Conservation (phyloP, 306 rosid species). For the Canavalia ensiformis region DNA sequence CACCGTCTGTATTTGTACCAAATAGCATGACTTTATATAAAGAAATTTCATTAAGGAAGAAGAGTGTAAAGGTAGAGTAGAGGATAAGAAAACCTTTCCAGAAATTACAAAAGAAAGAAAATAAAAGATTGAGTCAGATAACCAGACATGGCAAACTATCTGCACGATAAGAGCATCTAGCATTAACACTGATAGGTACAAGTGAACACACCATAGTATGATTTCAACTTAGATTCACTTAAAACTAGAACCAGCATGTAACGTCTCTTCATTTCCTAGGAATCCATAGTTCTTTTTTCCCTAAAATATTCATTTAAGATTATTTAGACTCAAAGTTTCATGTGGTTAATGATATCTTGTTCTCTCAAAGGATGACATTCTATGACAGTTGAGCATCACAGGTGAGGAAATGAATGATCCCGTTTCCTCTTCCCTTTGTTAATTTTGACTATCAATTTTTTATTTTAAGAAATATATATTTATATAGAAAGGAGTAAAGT, state of each 20-base stretch:
- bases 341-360: neutral
- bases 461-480: no score
- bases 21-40: no score
- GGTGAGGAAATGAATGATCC: no score
- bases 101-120: neutral
- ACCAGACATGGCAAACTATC: neutral
- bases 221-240: neutral
- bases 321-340: neutral
- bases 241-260: neutral
- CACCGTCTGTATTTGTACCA: no score
- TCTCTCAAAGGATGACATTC: neutral
- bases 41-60: neutral
- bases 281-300: neutral
- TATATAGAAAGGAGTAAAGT: no score
- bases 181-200: neutral
- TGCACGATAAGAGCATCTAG: neutral
- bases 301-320: neutral
- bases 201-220: neutral
- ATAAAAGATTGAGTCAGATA: neutral
- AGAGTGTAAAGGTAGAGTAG: neutral
- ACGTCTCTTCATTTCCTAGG: neutral
- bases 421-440: no score
- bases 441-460: no score
- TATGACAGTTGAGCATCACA: no score
- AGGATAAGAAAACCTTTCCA: no score